Percentiles rank a stretch among this genome's conserved stretches.
Evolutionary conservation across 1,139 yeast genomes (phyloP).

Genomic region (Pichia sp.): DNA sequence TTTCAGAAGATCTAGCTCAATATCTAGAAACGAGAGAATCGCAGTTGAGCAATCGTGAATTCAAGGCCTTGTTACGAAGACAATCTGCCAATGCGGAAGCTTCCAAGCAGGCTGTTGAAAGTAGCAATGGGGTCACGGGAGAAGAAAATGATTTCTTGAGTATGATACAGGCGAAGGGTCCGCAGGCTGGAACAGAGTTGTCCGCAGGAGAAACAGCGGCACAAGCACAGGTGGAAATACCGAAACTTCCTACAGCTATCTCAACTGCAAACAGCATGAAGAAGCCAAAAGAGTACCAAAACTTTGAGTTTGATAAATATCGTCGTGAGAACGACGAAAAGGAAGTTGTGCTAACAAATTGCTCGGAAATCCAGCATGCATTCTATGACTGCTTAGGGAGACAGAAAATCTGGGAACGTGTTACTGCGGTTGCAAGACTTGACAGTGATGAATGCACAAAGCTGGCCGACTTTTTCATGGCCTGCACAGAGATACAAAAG

Average conservation of each 20-base stretch:
- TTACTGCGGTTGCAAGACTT: constrained; percentile 18
- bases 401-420: constrained; percentile 18
- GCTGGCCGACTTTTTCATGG: constrained; percentile 28
- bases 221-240: not conserved
- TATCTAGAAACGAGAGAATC: constrained; percentile 27
- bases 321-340: constrained; percentile 26
- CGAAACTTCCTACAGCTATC: constrained; percentile 8
- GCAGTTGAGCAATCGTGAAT: constrained; percentile 29
- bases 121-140: not conserved
- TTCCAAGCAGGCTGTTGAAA: constrained; percentile 4
- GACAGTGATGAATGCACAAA: constrained; percentile 25
- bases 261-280: constrained; percentile 11
- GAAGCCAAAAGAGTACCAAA: constrained; percentile 15
- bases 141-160: constrained; percentile 6
- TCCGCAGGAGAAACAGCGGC: not conserved
- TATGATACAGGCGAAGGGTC: constrained; percentile 7
- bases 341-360: constrained; percentile 30
- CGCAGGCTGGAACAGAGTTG: not conserved
- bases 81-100: constrained; percentile 16
- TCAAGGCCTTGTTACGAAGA: constrained; percentile 23
- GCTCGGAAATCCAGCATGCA: constrained; percentile 31
- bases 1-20: constrained; percentile 25
- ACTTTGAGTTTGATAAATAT: constrained; percentile 23
- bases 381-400: constrained; percentile 27
- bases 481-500: constrained; percentile 30